These are phyloP conservation scores for Venustampulla echinocandica DNA, from an alignment of 495 filamentous ascomycete species.

Conservation along the genomic window DNA sequence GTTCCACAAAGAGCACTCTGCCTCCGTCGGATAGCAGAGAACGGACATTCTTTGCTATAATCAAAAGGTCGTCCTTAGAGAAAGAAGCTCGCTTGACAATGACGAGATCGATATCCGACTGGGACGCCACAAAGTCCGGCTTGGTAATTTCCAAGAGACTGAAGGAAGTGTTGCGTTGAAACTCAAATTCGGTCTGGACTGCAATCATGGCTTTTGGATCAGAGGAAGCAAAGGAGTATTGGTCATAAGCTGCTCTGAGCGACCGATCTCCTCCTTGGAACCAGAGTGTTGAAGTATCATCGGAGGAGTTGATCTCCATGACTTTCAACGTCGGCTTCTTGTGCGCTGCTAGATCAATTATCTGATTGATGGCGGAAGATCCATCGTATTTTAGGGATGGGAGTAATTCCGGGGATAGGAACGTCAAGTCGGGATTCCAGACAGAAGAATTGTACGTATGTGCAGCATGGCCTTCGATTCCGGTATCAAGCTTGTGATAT, in stretches of 20 bases:
- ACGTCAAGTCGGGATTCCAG: conserved; percentile 18
- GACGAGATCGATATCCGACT: background rate
- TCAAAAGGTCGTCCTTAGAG: background rate
- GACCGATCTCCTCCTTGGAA: conserved; percentile 1
- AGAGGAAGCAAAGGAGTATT: background rate
- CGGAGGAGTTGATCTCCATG: conserved; percentile 31
- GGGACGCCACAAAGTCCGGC: background rate
- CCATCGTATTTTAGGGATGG: background rate
- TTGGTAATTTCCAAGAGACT: background rate
- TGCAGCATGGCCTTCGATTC: background rate
- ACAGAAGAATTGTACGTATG: background rate
- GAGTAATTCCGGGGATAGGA: conserved; percentile 12
- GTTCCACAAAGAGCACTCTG: background rate
- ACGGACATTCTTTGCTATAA: background rate
- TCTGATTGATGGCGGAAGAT: background rate
- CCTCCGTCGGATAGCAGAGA: background rate
- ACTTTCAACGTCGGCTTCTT: conserved; percentile 33
- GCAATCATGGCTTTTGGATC: conserved; percentile 5
- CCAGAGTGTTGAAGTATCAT: background rate
- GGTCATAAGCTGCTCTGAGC: background rate
- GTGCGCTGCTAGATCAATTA: conserved; percentile 26
- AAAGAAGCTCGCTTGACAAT: background rate
- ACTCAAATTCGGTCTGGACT: background rate
- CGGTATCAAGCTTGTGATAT: background rate
- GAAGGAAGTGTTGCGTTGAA: background rate